A percentile compares a stretch with the other conserved stretches of the same genome.
These are phyloP conservation scores for Piper betle DNA, from an alignment of 164 flowering plant genomes.

Conservation along the genomic window DNA sequence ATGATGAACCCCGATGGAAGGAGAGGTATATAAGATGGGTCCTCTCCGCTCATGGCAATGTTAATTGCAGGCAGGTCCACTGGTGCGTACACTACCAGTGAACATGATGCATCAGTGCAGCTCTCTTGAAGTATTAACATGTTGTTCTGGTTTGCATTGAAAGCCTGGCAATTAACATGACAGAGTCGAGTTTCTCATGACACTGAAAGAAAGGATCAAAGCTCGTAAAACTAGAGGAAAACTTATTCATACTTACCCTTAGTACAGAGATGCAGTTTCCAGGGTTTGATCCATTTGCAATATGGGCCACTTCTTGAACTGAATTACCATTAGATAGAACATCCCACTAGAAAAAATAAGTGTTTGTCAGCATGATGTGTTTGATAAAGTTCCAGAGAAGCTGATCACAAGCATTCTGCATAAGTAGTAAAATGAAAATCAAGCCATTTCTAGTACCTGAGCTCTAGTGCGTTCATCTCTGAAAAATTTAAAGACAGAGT, in stretches of 20 bases:
- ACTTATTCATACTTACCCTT: constrained; percentile 11
- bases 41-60: constrained; percentile 77
- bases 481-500: constrained; percentile 51
- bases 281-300: constrained; percentile 47
- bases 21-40: constrained; percentile 54
- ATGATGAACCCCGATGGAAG: constrained; percentile 81
- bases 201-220: background rate
- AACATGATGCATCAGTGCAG: constrained; percentile 63
- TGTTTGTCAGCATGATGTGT: background rate
- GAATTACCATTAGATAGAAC: constrained; percentile 48
- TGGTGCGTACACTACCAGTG: constrained; percentile 58
- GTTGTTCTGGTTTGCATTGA: constrained; percentile 56
- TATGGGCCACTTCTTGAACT: constrained; percentile 44
- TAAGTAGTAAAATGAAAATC: background rate
- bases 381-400: background rate
- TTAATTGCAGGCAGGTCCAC: constrained; percentile 59
- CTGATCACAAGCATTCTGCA: background rate
- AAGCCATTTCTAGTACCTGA: constrained; percentile 11
- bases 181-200: background rate
- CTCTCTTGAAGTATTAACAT: constrained; percentile 86
- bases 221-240: background rate
- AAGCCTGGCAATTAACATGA: constrained; percentile 25
- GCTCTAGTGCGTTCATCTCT: constrained; percentile 20
- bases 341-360: constrained; percentile 46
- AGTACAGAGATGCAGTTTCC: constrained; percentile 40